Percentiles rank a stretch among this genome's conserved stretches.
phyloP scores from a whole-genome alignment of 768 basidiomycete species.

The Mycena albidolilacea region DNA sequence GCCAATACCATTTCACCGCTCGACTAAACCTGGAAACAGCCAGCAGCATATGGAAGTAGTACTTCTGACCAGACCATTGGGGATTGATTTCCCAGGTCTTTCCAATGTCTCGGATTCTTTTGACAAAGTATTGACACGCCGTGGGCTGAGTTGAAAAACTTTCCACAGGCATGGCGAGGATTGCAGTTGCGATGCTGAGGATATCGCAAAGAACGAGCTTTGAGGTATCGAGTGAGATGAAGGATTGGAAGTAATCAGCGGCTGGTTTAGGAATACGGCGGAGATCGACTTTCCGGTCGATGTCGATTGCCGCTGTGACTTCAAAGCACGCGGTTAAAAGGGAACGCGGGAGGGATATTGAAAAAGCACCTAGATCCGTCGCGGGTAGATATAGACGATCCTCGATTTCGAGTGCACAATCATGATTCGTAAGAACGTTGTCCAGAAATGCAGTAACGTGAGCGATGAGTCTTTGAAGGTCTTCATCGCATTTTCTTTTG shows the following conservation, averaged over 20 bases:
- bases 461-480: constrained; percentile 2
- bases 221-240: neutral
- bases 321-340: too few species aligned
- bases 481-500: constrained; percentile 3
- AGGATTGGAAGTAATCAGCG: neutral
- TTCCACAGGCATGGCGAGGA: neutral
- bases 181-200: neutral
- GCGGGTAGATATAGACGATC: neutral
- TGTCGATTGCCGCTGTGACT: too few species aligned
- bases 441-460: neutral
- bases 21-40: constrained; percentile 20
- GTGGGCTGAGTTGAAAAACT: neutral
- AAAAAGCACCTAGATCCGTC: neutral
- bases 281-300: too few species aligned
- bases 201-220: neutral
- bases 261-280: too few species aligned
- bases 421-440: too few species aligned
- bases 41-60: neutral
- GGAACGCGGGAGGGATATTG: too few species aligned
- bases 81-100: neutral
- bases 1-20: constrained; percentile 14
- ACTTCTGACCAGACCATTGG: constrained; percentile 1
- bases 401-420: too few species aligned
- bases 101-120: constrained; percentile 6
- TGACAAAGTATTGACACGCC: neutral